Evolutionary conservation across 2,329 filamentous ascomycete genomes (phyloP).

Genomic region (Colletotrichum trifolii): DNA sequence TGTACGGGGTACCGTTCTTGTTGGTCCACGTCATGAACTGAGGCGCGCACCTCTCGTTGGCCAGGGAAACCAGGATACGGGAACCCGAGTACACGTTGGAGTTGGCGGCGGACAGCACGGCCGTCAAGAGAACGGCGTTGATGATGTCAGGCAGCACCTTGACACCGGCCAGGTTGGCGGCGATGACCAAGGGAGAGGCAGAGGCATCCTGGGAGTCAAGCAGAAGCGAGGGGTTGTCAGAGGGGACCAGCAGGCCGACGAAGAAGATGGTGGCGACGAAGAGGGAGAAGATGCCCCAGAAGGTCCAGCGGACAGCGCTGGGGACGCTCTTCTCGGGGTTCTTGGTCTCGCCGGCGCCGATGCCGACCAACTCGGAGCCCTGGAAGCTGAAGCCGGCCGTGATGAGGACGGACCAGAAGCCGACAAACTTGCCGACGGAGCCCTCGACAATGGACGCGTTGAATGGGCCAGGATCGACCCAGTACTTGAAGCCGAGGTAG

Average conservation of each 20-base stretch:
- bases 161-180: conserved; percentile 71
- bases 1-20: conserved; percentile 70
- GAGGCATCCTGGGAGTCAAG: conserved; percentile 66
- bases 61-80: conserved; percentile 74
- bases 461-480: conserved; percentile 76
- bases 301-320: conserved; percentile 77
- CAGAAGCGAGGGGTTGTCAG: conserved; percentile 64
- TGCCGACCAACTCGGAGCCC: conserved; percentile 80
- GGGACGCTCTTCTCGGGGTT: conserved; percentile 80
- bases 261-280: conserved; percentile 76
- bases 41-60: conserved; percentile 72
- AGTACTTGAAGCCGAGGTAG: conserved; percentile 81
- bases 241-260: conserved; percentile 77
- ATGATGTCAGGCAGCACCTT: conserved; percentile 74
- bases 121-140: conserved; percentile 82
- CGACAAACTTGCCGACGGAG: conserved; percentile 70
- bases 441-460: conserved; percentile 67
- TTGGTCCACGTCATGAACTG: conserved; percentile 69
- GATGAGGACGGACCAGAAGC: conserved; percentile 76
- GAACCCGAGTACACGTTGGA: conserved; percentile 81
- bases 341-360: conserved; percentile 81
- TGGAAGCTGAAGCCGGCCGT: conserved; percentile 78
- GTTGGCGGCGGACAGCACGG: conserved; percentile 82
- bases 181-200: conserved; percentile 73
- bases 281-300: conserved; percentile 78